phyloP scores from a whole-genome alignment of 345 rosid species.

The Eutrema japonicum region DNA sequence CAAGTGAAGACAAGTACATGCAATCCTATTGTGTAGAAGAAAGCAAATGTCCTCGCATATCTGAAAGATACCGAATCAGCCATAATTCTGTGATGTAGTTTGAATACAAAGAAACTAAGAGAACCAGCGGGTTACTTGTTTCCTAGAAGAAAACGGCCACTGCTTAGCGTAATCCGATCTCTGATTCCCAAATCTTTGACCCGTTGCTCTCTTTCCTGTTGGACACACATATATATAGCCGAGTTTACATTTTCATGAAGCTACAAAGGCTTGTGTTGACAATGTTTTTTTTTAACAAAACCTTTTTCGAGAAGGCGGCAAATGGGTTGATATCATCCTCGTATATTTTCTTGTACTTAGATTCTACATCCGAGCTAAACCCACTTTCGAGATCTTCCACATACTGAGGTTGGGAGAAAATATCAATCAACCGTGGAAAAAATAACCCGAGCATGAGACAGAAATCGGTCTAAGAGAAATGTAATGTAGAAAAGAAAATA shows the following conservation, averaged over 20 bases:
- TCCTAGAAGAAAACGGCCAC: constrained; percentile 91
- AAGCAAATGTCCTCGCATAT: constrained; percentile 88
- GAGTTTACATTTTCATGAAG: not conserved
- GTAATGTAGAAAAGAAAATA: constrained; percentile 27
- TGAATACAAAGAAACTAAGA: constrained; percentile 22
- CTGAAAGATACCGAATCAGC: constrained; percentile 44
- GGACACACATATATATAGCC: not conserved
- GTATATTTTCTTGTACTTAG: constrained; percentile 96
- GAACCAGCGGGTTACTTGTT: constrained; percentile 66
- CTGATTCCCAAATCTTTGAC: constrained; percentile 95
- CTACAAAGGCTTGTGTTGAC: not conserved
- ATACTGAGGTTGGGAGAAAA: constrained; percentile 48
- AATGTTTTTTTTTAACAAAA: constrained; percentile 1
- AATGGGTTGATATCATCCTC: constrained; percentile 98
- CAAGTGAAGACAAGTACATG: constrained; percentile 90
- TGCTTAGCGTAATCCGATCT: constrained; percentile 91
- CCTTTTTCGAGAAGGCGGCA: constrained; percentile 98
- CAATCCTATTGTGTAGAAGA: constrained; percentile 90
- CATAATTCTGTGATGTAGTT: not conserved
- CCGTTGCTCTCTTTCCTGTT: constrained; percentile 94
- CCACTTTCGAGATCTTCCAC: constrained; percentile 95
- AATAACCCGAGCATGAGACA: constrained; percentile 18
- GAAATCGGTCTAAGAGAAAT: not conserved
- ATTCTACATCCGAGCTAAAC: constrained; percentile 88
- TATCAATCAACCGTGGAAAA: constrained; percentile 24